Conservation (phyloP, 2,329 filamentous ascomycete species). For the Penicillium sp. region DNA sequence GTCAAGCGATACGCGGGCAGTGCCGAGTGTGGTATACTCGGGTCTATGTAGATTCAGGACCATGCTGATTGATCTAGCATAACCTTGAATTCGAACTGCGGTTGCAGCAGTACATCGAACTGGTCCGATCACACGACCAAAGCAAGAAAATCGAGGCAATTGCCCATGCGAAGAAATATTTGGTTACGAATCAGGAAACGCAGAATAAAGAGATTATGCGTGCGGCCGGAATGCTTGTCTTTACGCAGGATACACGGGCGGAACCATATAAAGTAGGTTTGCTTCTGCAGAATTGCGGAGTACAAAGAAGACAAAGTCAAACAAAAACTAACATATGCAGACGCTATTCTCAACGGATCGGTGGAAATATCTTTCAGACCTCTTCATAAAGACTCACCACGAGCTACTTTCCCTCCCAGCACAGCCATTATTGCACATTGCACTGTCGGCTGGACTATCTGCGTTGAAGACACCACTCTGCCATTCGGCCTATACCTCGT, state of each 20-base stretch:
- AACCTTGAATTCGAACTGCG: conserved; percentile 86
- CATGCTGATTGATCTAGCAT: not conserved
- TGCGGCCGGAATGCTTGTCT: conserved; percentile 81
- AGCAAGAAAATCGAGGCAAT: conserved; percentile 76
- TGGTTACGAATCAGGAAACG: conserved; percentile 70
- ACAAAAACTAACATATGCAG: conserved; percentile 43
- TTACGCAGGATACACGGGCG: conserved; percentile 63
- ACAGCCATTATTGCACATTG: conserved; percentile 84
- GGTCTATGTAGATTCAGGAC: not conserved
- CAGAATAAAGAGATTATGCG: conserved; percentile 71
- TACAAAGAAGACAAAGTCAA: not conserved
- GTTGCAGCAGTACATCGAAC: conserved; percentile 92
- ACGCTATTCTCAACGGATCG: conserved; percentile 73
- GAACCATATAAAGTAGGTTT: conserved; percentile 62
- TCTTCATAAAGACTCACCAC: conserved; percentile 88
- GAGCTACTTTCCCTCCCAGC: conserved; percentile 80
- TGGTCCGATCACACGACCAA: conserved; percentile 70
- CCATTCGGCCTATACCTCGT: conserved; percentile 69
- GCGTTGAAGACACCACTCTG: conserved; percentile 95
- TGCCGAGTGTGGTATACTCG: too few species aligned
- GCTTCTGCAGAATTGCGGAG: not conserved
- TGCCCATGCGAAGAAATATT: conserved; percentile 78
- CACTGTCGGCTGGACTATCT: conserved; percentile 86
- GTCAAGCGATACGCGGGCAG: too few species aligned
- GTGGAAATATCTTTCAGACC: conserved; percentile 75